Evolutionary conservation across 208 protist species (phyloP).

Genomic region (Acanthamoeba royreba): DNA sequence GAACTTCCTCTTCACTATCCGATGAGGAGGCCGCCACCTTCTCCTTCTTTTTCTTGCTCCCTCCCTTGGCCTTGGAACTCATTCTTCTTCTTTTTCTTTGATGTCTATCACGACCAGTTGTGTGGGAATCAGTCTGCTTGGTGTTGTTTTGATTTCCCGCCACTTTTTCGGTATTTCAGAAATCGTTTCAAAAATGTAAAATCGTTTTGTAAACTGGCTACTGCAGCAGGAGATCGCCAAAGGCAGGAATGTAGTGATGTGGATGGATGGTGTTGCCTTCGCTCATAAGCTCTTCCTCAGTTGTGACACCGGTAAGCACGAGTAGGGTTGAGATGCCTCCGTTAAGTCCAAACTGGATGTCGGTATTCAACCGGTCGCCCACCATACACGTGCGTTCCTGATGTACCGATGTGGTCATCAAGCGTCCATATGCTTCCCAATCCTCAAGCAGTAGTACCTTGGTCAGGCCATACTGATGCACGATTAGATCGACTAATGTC

Average conservation of each 20-base stretch:
- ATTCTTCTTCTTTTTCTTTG: neutral
- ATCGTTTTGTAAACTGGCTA: too few relatives aligned
- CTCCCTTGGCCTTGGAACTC: neutral
- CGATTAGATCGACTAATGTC: conserved; percentile 63
- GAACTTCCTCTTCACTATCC: neutral
- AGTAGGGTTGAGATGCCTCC: conserved; percentile 71
- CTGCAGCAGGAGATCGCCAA: neutral
- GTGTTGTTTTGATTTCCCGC: too few relatives aligned
- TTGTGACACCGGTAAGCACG: conserved; percentile 68
- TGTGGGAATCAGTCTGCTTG: too few relatives aligned
- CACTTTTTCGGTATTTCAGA: too few relatives aligned
- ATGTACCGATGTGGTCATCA: too few relatives aligned
- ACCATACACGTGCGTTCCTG: conserved; percentile 69
- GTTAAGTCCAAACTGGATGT: conserved; percentile 78
- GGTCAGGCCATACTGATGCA: conserved; percentile 50
- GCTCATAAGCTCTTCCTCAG: neutral
- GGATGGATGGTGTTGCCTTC: neutral
- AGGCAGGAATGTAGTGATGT: neutral
- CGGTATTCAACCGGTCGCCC: conserved; percentile 81
- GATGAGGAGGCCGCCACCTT: neutral
- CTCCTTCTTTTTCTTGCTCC: conserved; percentile 22
- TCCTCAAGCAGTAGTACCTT: neutral
- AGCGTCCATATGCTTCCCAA: too few relatives aligned
- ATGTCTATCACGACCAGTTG: too few relatives aligned
- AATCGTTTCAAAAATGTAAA: too few relatives aligned